Conservation (phyloP, 108 stramenopile genomes). For the Fragilaria radians region DNA sequence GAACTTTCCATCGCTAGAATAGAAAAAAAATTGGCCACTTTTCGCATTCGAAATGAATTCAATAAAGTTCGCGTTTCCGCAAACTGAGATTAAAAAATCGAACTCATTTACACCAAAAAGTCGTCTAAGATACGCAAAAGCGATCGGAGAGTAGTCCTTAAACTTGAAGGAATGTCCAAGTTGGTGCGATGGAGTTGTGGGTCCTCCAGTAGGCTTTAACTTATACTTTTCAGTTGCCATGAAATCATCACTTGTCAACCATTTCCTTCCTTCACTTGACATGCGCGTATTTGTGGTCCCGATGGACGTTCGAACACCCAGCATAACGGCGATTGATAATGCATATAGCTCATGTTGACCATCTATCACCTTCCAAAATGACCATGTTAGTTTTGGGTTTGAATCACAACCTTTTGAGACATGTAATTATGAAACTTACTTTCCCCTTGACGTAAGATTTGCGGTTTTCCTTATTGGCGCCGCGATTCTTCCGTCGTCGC, state of each 20-base stretch:
- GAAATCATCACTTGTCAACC: conserved; percentile 83
- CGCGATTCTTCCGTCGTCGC: conserved; percentile 25
- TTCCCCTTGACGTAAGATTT: conserved; percentile 83
- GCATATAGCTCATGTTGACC: conserved; percentile 92
- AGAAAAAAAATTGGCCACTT: conserved; percentile 98
- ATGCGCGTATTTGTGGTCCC: conserved; percentile 65
- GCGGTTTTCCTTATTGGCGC: conserved; percentile 2
- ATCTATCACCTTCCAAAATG: conserved; percentile 92
- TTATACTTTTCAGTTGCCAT: conserved; percentile 88
- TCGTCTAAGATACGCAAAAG: conserved; percentile 83
- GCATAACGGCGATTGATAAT: conserved; percentile 96
- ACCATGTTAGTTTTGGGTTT: no score
- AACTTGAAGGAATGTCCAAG: conserved; percentile 98
- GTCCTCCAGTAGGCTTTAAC: conserved; percentile 81
- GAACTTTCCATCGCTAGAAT: conserved; percentile 95
- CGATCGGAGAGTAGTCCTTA: conserved; percentile 92
- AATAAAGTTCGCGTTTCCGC: conserved; percentile 96
- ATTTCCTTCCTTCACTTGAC: conserved; percentile 32
- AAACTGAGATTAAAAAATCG: conserved; percentile 90
- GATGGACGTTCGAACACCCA: conserved; percentile 89
- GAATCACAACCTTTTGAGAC: no score
- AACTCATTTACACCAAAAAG: conserved; percentile 91
- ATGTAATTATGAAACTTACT: no score
- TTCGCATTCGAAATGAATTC: conserved; percentile 99
- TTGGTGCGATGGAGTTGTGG: conserved; percentile 91